Conservation (phyloP, 139 green algal genomes). For the Closterium sp. region DNA sequence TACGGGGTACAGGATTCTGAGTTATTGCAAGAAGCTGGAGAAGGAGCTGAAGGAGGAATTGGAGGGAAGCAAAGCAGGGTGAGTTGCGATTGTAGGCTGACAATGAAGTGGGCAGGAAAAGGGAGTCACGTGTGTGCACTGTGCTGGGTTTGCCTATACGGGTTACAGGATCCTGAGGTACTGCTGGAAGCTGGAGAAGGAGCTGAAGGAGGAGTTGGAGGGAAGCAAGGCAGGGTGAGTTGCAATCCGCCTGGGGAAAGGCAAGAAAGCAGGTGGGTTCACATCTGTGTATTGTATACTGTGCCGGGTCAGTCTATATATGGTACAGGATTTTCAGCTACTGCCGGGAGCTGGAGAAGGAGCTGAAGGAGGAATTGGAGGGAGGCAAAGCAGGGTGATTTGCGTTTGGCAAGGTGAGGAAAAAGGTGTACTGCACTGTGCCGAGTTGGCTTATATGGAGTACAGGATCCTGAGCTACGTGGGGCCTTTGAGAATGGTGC, state of each 20-base stretch:
- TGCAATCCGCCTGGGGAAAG: not conserved
- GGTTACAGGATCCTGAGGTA: not conserved
- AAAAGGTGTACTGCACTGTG: too few relatives aligned
- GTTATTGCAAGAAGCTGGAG: not conserved
- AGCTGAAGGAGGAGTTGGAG: not conserved
- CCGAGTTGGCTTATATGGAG: not conserved
- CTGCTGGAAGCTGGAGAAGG: not conserved
- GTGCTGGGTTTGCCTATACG: not conserved
- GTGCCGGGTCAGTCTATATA: too few relatives aligned
- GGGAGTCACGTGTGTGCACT: not conserved
- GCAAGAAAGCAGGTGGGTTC: not conserved
- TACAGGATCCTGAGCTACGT: too few relatives aligned
- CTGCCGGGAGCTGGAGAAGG: too few relatives aligned
- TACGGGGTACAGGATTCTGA: not conserved
- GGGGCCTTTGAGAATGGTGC: too few relatives aligned
- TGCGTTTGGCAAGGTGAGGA: too few relatives aligned
- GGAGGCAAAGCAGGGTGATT: too few relatives aligned
- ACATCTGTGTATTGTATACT: not conserved
- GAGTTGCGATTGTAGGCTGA: not conserved
- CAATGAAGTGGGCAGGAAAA: not conserved
- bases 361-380: too few relatives aligned
- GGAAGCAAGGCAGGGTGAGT: not conserved
- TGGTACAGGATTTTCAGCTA: too few relatives aligned
- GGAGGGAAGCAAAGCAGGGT: not conserved
- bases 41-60: not conserved